Evolutionary conservation across 208 protist genomes (phyloP).

Genomic region (Herpetomonas muscarum): DNA sequence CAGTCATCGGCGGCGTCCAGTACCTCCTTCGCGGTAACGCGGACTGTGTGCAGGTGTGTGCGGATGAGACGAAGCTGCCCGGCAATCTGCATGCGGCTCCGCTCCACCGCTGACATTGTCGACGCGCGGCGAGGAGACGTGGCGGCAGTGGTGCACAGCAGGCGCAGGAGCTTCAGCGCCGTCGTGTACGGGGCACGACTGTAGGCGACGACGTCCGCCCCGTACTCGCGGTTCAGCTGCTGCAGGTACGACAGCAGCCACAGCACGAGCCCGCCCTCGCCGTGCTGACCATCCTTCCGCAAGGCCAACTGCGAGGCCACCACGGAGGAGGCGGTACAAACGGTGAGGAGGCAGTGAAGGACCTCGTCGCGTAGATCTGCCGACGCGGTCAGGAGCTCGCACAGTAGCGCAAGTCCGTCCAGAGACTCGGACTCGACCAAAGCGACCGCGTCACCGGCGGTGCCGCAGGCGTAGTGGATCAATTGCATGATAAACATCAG

Average conservation of each 20-base stretch:
- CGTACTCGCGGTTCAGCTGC: slow-evolving; percentile 68
- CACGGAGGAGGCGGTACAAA: slow-evolving; percentile 44
- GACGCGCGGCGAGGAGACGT: not conserved
- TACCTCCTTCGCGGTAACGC: slow-evolving; percentile 44
- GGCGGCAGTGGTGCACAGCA: slow-evolving; percentile 14
- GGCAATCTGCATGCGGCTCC: slow-evolving; percentile 3
- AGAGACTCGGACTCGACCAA: slow-evolving; percentile 55
- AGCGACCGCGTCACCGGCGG: slow-evolving; percentile 58
- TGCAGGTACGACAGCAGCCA: slow-evolving; percentile 60
- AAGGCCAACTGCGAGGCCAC: slow-evolving; percentile 47
- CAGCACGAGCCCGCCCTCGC: slow-evolving; percentile 39
- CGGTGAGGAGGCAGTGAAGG: slow-evolving; percentile 29
- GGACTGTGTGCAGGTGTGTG: slow-evolving; percentile 9
- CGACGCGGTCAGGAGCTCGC: slow-evolving; percentile 58
- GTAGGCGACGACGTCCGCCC: slow-evolving; percentile 35
- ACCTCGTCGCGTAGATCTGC: slow-evolving; percentile 37
- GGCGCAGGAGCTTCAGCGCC: slow-evolving; percentile 28
- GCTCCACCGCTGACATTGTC: not conserved
- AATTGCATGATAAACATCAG: slow-evolving; percentile 59
- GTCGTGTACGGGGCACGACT: slow-evolving; percentile 53
- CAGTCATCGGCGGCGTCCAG: slow-evolving; percentile 27
- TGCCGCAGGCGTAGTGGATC: slow-evolving; percentile 54
- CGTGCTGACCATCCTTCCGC: not conserved
- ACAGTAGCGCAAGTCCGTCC: slow-evolving; percentile 54
- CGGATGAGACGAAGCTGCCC: slow-evolving; percentile 26